Evolutionary conservation across 257 asterid genomes (phyloP).

Genomic region (Mitragyna speciosa): DNA sequence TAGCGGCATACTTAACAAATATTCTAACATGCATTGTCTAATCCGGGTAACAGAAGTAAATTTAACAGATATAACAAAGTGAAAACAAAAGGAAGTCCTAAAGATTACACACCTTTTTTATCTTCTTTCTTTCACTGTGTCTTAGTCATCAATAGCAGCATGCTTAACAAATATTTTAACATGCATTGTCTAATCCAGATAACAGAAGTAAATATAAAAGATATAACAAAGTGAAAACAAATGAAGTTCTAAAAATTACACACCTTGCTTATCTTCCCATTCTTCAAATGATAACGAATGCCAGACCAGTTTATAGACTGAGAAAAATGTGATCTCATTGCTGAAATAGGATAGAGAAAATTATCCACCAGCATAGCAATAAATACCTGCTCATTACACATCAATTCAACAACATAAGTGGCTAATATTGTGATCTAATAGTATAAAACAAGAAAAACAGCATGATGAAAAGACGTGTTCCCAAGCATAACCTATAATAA

Average conservation of each 20-base stretch:
- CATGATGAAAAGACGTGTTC: not conserved
- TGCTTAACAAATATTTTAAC: too few species aligned
- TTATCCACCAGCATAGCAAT: conserved; percentile 95
- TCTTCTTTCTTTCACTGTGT: too few species aligned
- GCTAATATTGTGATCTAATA: conserved; percentile 9
- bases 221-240: not conserved
- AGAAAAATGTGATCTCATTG: conserved; percentile 85
- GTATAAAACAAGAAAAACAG: conserved; percentile 12
- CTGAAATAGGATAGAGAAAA: conserved; percentile 83
- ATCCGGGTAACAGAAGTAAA: not conserved
- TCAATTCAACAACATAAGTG: conserved; percentile 19
- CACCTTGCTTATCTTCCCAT: conserved; percentile 89
- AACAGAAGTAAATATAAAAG: not conserved
- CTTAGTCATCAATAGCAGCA: too few species aligned
- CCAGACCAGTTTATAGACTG: conserved; percentile 99
- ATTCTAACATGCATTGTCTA: not conserved
- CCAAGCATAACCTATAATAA: not conserved
- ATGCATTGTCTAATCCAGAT: not conserved
- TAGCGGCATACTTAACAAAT: not conserved
- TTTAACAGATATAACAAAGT: not conserved
- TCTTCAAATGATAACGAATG: conserved; percentile 78
- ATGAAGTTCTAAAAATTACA: conserved; percentile 1
- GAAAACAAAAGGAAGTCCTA: not conserved
- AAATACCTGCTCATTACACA: conserved; percentile 66
- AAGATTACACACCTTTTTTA: conserved; percentile 59